phyloP scores from a whole-genome alignment of 2,329 filamentous ascomycete species.

The Penicillium oxalicum region DNA sequence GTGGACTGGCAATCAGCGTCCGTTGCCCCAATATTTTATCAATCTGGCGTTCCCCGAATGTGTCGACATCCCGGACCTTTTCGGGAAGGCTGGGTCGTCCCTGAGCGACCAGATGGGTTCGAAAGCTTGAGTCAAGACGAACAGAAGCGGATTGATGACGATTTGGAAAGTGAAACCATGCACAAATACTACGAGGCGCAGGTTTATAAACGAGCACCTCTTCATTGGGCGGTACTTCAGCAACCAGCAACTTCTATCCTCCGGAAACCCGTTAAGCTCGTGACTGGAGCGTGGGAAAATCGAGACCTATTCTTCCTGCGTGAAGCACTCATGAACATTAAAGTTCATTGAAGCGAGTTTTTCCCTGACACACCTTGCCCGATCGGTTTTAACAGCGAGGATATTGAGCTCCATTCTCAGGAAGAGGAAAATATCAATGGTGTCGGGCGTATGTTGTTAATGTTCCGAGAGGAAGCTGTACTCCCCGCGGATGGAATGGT shows the following conservation, averaged over 20 bases:
- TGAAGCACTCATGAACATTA: constrained; percentile 22
- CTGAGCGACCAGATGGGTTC: constrained; percentile 24
- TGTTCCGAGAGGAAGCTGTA: constrained; percentile 24
- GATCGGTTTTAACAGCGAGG: constrained; percentile 18
- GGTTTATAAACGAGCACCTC: constrained; percentile 24
- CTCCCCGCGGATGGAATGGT: constrained; percentile 31
- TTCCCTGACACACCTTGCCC: constrained; percentile 16
- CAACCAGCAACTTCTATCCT: constrained; percentile 14
- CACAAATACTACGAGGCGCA: constrained; percentile 34
- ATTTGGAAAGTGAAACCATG: constrained; percentile 29
- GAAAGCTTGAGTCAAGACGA: constrained; percentile 21
- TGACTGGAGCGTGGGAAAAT: constrained; percentile 29
- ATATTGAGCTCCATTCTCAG: constrained; percentile 20
- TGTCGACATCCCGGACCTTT: constrained; percentile 25
- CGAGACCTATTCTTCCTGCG: constrained; percentile 30
- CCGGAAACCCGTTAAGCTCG: constrained; percentile 29
- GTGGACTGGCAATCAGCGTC: constrained; percentile 23
- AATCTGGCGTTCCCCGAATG: constrained; percentile 25
- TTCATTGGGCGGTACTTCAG: constrained; percentile 25
- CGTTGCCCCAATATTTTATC: constrained; percentile 25
- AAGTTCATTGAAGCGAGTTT: constrained; percentile 19
- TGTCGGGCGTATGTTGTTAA: constrained; percentile 24
- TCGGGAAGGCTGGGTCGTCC: constrained; percentile 27
- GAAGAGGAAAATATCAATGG: constrained; percentile 30
- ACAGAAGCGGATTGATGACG: constrained; percentile 20